Percentiles rank a stretch among this genome's conserved stretches.
phyloP scores from a whole-genome alignment of 2,329 filamentous ascomycete species.

The Didymella segeticola region DNA sequence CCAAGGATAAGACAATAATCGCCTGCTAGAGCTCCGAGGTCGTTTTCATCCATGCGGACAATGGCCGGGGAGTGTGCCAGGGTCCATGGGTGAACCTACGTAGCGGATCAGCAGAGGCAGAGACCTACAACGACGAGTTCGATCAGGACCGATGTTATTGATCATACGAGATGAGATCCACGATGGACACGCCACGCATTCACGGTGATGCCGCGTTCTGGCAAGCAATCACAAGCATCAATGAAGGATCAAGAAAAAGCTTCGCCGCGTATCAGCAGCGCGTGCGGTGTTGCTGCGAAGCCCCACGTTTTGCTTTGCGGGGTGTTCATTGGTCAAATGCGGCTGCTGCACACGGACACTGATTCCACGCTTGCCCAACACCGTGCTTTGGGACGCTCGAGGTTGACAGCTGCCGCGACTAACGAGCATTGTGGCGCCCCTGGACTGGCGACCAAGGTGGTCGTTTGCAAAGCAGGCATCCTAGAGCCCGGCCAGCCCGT shows the following conservation, averaged over 20 bases:
- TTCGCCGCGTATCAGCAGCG: slow-evolving; percentile 5
- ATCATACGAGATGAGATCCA: neutral
- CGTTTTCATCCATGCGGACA: neutral
- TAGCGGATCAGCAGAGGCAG: neutral
- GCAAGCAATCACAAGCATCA: slow-evolving; percentile 13
- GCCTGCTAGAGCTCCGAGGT: neutral
- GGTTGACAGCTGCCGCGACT: slow-evolving; percentile 11
- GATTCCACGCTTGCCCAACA: slow-evolving; percentile 14
- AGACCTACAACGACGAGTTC: neutral
- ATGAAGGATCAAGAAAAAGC: slow-evolving; percentile 9
- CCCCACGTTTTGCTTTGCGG: slow-evolving; percentile 11
- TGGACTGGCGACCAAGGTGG: slow-evolving; percentile 3
- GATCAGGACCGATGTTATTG: neutral
- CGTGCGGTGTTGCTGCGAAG: slow-evolving; percentile 2
- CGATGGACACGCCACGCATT: slow-evolving; percentile 4
- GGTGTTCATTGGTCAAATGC: slow-evolving; percentile 4
- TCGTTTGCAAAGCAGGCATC: slow-evolving; percentile 7
- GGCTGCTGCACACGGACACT: slow-evolving; percentile 12
- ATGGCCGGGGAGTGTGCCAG: neutral
- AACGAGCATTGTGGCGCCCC: slow-evolving; percentile 12
- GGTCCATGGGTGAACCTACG: neutral
- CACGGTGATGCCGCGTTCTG: slow-evolving; percentile 6
- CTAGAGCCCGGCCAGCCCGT: slow-evolving; percentile 6
- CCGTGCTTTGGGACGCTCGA: slow-evolving; percentile 3
- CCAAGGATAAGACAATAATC: no score